Evolutionary conservation across 2,329 filamentous ascomycete genomes (phyloP).

Genomic region (Alternaria ventricosa): DNA sequence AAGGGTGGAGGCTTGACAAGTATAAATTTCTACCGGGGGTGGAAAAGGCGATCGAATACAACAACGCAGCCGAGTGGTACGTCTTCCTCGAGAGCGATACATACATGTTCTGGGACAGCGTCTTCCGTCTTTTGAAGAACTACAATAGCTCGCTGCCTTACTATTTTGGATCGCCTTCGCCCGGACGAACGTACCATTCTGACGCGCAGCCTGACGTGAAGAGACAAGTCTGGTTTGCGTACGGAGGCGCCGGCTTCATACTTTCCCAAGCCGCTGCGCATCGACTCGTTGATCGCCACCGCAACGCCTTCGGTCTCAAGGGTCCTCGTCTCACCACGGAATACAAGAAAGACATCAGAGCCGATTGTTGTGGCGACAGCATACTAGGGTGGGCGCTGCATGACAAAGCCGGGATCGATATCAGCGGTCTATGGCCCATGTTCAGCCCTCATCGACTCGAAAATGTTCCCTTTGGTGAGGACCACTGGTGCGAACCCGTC

Average conservation of each 20-base stretch:
- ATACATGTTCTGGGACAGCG: not conserved
- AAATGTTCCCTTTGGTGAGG: not conserved
- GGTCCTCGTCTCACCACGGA: not conserved
- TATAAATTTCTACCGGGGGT: not conserved
- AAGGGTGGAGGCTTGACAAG: not conserved
- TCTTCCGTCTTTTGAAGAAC: not conserved
- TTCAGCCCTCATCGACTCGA: not conserved
- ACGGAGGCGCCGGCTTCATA: not conserved
- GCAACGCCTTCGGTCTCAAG: not conserved
- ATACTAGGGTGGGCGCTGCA: not conserved
- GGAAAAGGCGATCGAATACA: not conserved
- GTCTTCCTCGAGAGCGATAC: not conserved
- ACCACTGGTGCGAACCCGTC: not conserved
- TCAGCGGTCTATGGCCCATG: not conserved
- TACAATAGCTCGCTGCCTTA: not conserved
- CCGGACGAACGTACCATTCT: not conserved
- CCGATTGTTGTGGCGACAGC: not conserved
- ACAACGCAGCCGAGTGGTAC: not conserved
- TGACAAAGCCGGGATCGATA: not conserved
- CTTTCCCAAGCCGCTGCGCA: not conserved
- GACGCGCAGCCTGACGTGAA: not conserved
- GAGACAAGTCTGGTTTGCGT: not conserved
- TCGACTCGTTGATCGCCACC: not conserved
- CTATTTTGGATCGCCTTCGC: not conserved
- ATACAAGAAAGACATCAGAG: not conserved